Evolutionary conservation across 768 basidiomycete genomes (phyloP), one percentile per base, ranked within the genome.

Genomic region (Psilocybe cyanescens): DNA sequence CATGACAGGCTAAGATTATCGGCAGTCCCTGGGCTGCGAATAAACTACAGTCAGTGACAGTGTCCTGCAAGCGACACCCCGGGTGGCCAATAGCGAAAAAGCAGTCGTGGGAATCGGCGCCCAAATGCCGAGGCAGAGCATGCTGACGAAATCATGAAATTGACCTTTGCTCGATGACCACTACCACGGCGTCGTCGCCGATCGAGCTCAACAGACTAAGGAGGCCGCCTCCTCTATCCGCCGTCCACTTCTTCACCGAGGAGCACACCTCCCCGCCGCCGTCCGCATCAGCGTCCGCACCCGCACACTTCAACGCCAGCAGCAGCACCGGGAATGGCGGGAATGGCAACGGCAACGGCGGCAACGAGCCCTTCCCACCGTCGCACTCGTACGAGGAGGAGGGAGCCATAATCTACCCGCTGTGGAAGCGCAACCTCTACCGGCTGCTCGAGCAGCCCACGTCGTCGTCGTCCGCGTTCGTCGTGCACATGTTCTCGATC

Each of bases 361-460:
- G 81, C 8, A 59, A 76, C 47, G 78, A 82, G 8, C 60, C 78
- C 8, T 83, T 83, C 63, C 74, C 76, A 3, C 73, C 70, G 33
- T 63, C 76, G 1, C 50, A 70, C 3, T 67, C 78, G 0, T 72
- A 78, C 50, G 81, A 82, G 55, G 74, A 80, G 49, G 68, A 71
- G 17, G 64, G 69, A 2, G 66, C 74, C 24, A 67, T 65, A 6
- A 79, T 84, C 41, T 70, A 76, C 47, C 81, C 84, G 2, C 74
- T 72, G 33, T 91, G 88, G 87, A 89, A 90, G 71, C 80, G 86
- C 24, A 78, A 82, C 16, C 75, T 91, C 14, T 89, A 86, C 69
- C 81, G 86, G 48, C 79, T 96, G 17, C 83, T 96, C 65, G 94
- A 96, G 67, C 87, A 85, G 57, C 93, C 94, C 0, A 87, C 88